Evolutionary conservation across 768 basidiomycete species (phyloP).

Genomic region (Agaricus blazei): DNA sequence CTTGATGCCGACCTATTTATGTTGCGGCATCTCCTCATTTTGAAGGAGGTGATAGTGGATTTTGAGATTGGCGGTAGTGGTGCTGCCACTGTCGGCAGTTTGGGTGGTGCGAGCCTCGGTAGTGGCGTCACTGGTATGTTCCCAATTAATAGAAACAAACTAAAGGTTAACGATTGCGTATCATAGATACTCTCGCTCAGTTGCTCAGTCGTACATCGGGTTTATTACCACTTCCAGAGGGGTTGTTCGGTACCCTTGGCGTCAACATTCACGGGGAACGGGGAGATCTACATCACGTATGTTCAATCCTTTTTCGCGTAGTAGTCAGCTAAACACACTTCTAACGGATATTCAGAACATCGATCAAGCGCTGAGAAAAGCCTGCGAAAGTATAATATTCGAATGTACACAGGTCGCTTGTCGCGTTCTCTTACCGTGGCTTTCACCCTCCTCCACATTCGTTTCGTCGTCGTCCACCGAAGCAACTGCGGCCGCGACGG

Average conservation of each 20-base stretch:
- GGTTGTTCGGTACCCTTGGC: conserved; percentile 66
- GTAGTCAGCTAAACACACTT: background rate
- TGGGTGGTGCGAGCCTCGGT: conserved; percentile 11
- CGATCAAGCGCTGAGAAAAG: conserved; percentile 77
- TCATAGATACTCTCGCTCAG: conserved; percentile 48
- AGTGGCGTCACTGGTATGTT: conserved; percentile 52
- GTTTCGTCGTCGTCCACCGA: conserved; percentile 8
- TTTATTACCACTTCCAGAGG: conserved; percentile 48
- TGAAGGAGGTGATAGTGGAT: conserved; percentile 82
- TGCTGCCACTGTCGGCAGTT: conserved; percentile 9
- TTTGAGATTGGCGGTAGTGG: conserved; percentile 50
- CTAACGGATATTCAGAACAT: conserved; percentile 51
- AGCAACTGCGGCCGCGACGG: background rate
- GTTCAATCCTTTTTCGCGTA: conserved; percentile 13
- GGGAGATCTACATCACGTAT: conserved; percentile 65
- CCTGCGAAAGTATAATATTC: conserved; percentile 81
- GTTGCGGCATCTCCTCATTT: conserved; percentile 81
- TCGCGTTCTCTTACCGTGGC: conserved; percentile 58
- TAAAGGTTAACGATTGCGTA: background rate
- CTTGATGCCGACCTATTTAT: conserved; percentile 85
- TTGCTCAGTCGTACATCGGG: conserved; percentile 59
- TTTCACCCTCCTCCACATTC: conserved; percentile 38
- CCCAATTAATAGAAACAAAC: background rate
- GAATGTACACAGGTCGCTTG: conserved; percentile 54
- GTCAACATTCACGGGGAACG: conserved; percentile 48